Conservation (phyloP, 495 filamentous ascomycete genomes). For the Clohesyomyces aquaticus region DNA sequence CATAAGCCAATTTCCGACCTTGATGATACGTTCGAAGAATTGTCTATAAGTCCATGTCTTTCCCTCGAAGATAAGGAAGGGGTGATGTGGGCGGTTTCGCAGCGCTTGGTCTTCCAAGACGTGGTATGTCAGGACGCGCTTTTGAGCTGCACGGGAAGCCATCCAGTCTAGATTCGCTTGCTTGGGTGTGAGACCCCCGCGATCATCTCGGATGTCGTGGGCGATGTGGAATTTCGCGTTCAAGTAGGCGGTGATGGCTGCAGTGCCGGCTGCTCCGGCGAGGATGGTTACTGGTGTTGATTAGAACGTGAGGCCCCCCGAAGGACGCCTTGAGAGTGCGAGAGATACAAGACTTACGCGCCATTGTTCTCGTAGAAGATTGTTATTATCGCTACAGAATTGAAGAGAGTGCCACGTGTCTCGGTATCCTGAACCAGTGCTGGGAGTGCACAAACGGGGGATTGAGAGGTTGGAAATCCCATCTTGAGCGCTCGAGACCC, state of each 20-base stretch:
- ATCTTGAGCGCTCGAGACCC: neutral
- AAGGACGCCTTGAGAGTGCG: too few relatives aligned
- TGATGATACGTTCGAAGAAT: constrained; percentile 42
- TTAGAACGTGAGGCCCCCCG: too few relatives aligned
- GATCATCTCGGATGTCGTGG: constrained; percentile 42
- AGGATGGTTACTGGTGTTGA: constrained; percentile 27
- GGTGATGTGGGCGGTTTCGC: constrained; percentile 34
- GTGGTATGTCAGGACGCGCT: constrained; percentile 43
- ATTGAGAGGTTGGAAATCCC: neutral
- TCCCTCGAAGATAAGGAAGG: constrained; percentile 49
- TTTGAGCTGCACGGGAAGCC: constrained; percentile 14
- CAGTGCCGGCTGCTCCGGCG: constrained; percentile 24
- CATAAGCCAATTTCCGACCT: constrained; percentile 49
- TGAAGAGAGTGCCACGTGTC: too few relatives aligned
- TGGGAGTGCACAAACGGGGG: too few relatives aligned
- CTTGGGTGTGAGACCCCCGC: constrained; percentile 10
- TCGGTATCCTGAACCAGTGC: too few relatives aligned
- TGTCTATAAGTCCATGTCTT: constrained; percentile 46
- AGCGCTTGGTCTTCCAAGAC: constrained; percentile 45
- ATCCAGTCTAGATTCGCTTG: constrained; percentile 21
- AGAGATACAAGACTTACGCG: neutral
- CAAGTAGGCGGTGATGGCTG: constrained; percentile 37
- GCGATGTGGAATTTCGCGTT: constrained; percentile 42
- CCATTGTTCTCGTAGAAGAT: neutral
- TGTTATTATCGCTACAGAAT: too few relatives aligned